Evolutionary conservation across 495 filamentous ascomycete species (phyloP).

Genomic region (Clavariopsis aquatica): DNA sequence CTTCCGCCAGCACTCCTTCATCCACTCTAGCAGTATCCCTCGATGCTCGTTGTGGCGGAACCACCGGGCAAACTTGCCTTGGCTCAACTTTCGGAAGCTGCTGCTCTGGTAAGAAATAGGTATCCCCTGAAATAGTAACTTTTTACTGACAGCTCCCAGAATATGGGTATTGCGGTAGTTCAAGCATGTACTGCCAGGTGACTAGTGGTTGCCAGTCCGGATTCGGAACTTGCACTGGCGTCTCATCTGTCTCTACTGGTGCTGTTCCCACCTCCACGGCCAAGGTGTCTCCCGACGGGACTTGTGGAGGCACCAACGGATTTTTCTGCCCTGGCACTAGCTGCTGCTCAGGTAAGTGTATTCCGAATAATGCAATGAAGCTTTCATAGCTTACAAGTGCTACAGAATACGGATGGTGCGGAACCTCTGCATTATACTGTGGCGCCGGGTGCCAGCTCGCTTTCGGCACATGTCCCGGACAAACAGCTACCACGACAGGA

Average conservation of each 20-base stretch:
- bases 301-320: slow-evolving; percentile 5
- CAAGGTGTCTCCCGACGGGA: slow-evolving; percentile 14
- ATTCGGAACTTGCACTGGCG: background rate
- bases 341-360: slow-evolving; percentile 21
- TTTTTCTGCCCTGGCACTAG: slow-evolving; percentile 14
- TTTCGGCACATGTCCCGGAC: slow-evolving; percentile 20
- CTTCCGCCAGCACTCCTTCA: background rate
- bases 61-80: background rate
- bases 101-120: background rate
- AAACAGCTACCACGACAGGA: slow-evolving; percentile 7
- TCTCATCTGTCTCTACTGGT: background rate
- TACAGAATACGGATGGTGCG: slow-evolving; percentile 21
- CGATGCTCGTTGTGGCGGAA: slow-evolving; percentile 1
- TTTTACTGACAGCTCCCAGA: background rate
- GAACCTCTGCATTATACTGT: slow-evolving; percentile 12
- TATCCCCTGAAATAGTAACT: too few species aligned
- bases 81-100: background rate
- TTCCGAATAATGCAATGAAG: background rate
- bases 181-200: background rate
- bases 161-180: background rate
- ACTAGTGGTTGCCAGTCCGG: background rate
- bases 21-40: background rate
- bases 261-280: background rate
- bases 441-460: slow-evolving; percentile 22
- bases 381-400: background rate